A percentile compares a stretch with the other conserved stretches of the same genome.
These are phyloP conservation scores for Aspergillus wentii DNA, from an alignment of 495 filamentous ascomycete genomes.

Conservation along the genomic window DNA sequence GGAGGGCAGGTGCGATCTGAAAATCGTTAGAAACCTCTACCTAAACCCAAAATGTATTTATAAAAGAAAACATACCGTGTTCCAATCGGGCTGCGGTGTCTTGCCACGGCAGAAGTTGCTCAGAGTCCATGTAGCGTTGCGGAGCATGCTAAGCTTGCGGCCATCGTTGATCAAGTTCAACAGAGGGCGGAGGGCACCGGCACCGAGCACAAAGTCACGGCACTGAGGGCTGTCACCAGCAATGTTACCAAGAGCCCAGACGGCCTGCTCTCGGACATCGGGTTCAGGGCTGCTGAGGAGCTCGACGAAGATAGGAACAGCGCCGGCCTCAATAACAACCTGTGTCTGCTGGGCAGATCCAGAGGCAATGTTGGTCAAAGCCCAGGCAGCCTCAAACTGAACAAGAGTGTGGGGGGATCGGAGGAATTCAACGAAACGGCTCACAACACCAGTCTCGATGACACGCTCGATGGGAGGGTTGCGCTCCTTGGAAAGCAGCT, in stretches of 20 bases:
- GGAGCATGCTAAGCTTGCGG: conserved; percentile 97
- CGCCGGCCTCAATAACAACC: conserved; percentile 96
- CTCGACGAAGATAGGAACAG: conserved; percentile 98
- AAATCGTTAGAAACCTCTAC: too few species aligned
- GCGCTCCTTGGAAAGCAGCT: conserved; percentile 95
- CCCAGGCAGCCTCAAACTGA: conserved; percentile 99
- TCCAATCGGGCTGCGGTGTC: conserved; percentile 98
- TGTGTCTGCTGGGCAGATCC: conserved; percentile 97
- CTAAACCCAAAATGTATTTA: not conserved
- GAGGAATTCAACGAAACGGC: conserved; percentile 97
- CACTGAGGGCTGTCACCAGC: conserved; percentile 97
- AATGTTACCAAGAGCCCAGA: conserved; percentile 99
- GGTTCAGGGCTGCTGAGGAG: conserved; percentile 92
- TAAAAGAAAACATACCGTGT: conserved; percentile 55
- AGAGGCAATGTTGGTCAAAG: conserved; percentile 98
- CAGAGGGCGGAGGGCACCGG: conserved; percentile 85
- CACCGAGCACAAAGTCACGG: conserved; percentile 88
- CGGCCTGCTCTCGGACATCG: conserved; percentile 97
- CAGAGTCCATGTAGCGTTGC: conserved; percentile 98
- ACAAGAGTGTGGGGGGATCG: conserved; percentile 97
- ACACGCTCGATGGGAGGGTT: conserved; percentile 99
- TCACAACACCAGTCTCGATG: conserved; percentile 97
- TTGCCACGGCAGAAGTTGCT: conserved; percentile 99
- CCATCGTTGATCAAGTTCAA: conserved; percentile 89
- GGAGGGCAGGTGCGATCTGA: conserved; percentile 95